Evolutionary conservation across 305 asterid genomes (phyloP), one percentile per base, ranked within the genome.

Genomic region (Solanum aculeatissimum): DNA sequence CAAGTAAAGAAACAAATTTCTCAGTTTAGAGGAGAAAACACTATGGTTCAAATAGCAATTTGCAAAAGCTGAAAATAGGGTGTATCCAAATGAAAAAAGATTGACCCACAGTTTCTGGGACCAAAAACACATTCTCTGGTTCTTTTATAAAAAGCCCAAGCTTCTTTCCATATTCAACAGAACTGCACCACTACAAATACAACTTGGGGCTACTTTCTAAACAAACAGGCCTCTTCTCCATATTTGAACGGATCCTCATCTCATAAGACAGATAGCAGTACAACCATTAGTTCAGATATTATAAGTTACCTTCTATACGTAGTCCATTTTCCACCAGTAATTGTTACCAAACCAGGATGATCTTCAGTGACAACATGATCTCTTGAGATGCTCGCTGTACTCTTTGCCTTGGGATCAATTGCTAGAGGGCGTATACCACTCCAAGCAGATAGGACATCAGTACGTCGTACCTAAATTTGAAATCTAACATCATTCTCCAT

Each of bases 361-460:
- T 95, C 98, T 92, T 97, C 99, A 87, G 88, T 85, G 74, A 97
- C 97, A 63, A 97, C 96, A 81, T 95, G 98, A 88, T 93, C 99
- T 85, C 98, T 89, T 63, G 99, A 97, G 89, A 97, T 94, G 92
- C 93, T 95, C 88, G 92, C 98, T 2, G 98, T 95, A 88, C 84
- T 94, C 88, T 93, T 94, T 54, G 99, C 98, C 23, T 83, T 92
- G 82, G 99, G 99, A 88, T 95, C 99, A 85, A 88, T 83, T 63
- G 99, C 99, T 94, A 97, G 88, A 79, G 99, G 99, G 51, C 99
- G 94, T 80, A 97, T 97, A 89, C 98, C 99, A 91, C 99, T 95
- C 99, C 99, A 97, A 62, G 99, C 99, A 18, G 99, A 97, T 85
- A 95, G 92, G 74, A 97, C 99, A 86, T 97, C 99, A 21, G 84